Conservation (phyloP, 768 basidiomycete genomes). For the Naganishia randhawae region DNA sequence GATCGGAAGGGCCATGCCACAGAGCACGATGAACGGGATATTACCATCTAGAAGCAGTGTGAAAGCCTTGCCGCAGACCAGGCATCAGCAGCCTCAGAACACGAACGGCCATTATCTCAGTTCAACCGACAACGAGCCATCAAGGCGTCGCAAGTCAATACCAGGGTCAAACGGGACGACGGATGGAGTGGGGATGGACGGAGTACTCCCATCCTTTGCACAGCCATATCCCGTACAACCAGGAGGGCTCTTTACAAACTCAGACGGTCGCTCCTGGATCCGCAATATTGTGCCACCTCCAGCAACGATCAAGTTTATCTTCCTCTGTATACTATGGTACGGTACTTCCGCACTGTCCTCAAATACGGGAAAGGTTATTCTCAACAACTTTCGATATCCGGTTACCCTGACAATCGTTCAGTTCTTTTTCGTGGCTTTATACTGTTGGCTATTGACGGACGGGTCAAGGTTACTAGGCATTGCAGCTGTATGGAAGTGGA, state of each 20-base stretch:
- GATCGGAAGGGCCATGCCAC: neutral
- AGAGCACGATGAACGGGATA: neutral
- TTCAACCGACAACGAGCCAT: neutral
- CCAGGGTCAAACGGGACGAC: neutral
- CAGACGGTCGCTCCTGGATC: conserved; percentile 1
- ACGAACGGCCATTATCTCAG: neutral
- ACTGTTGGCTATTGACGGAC: conserved; percentile 77
- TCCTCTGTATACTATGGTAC: conserved; percentile 89
- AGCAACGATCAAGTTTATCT: conserved; percentile 59
- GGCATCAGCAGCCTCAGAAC: neutral
- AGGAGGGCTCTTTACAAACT: neutral
- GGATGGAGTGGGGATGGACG: neutral
- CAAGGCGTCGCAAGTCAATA: conserved; percentile 11
- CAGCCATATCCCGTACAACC: neutral
- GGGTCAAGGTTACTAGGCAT: conserved; percentile 21
- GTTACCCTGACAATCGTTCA: conserved; percentile 96
- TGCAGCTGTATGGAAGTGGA: conserved; percentile 10
- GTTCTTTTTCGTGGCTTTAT: conserved; percentile 87
- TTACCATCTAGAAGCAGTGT: neutral
- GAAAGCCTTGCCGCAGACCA: neutral
- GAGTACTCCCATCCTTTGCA: neutral
- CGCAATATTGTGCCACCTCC: conserved; percentile 11
- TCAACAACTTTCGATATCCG: conserved; percentile 87
- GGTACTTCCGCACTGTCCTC: conserved; percentile 85
- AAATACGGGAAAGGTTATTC: conserved; percentile 92